Evolutionary conservation across 75 land plant genomes (phyloP).

Genomic region (Selaginella moellendorffii): DNA sequence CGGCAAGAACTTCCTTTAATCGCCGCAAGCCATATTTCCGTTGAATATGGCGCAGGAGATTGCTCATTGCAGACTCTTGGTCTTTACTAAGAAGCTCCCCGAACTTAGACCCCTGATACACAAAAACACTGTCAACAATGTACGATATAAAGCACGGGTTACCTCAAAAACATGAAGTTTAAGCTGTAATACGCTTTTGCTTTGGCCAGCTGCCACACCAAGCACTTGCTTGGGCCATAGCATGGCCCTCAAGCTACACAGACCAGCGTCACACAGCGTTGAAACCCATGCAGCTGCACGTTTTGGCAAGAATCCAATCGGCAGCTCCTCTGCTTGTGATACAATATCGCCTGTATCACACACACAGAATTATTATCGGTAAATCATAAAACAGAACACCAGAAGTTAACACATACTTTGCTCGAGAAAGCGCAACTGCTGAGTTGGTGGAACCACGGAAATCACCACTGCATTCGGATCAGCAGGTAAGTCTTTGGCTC

Average conservation of each 20-base stretch:
- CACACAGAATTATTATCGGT: too few species aligned
- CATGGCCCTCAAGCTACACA: conserved; percentile 45
- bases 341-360: too few species aligned
- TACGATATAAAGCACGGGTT: conserved; percentile 2
- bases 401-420: neutral
- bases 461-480: conserved; percentile 76
- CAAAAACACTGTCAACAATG: neutral
- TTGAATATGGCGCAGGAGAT: neutral
- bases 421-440: neutral
- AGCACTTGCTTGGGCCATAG: conserved; percentile 51
- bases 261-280: conserved; percentile 44
- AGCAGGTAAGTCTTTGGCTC: conserved; percentile 38
- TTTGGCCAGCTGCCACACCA: conserved; percentile 38
- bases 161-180: conserved; percentile 46
- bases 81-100: neutral
- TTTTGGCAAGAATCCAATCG: conserved; percentile 67
- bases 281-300: conserved; percentile 61
- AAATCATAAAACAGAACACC: too few species aligned
- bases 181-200: conserved; percentile 29
- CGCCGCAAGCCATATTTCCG: neutral
- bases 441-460: conserved; percentile 13
- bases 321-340: conserved; percentile 15
- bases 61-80: neutral
- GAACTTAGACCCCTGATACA: neutral
- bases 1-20: neutral